Evolutionary conservation across 2,329 filamentous ascomycete species (phyloP).

Genomic region (Xylariaceae sp.): DNA sequence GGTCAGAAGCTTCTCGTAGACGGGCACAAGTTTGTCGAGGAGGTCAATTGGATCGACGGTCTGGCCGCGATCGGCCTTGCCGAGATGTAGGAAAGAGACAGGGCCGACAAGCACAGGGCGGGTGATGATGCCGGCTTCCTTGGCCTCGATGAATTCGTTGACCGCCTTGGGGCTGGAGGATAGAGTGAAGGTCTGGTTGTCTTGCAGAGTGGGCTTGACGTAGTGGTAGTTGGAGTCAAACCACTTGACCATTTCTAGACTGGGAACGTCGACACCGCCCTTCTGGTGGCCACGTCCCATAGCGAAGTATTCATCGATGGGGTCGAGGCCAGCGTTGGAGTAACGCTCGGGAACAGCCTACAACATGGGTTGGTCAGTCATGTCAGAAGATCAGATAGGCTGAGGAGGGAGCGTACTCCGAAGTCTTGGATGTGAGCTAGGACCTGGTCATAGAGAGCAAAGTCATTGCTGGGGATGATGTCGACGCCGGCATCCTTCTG

Average conservation of each 20-base stretch:
- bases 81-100: slow-evolving; percentile 94
- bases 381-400: slow-evolving; percentile 13
- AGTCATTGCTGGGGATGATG: slow-evolving; percentile 98
- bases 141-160: slow-evolving; percentile 90
- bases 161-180: slow-evolving; percentile 86
- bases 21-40: slow-evolving; percentile 84
- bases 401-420: slow-evolving; percentile 56
- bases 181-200: slow-evolving; percentile 95
- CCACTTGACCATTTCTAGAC: slow-evolving; percentile 99
- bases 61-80: slow-evolving; percentile 96
- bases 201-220: slow-evolving; percentile 96
- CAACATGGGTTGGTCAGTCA: neutral
- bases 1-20: slow-evolving; percentile 88
- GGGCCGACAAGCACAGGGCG: slow-evolving; percentile 93
- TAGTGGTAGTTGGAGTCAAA: slow-evolving; percentile 99
- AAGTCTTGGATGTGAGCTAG: slow-evolving; percentile 98
- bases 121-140: slow-evolving; percentile 89
- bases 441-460: slow-evolving; percentile 97
- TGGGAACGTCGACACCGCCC: slow-evolving; percentile 85
- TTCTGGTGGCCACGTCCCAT: slow-evolving; percentile 99
- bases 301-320: slow-evolving; percentile 96
- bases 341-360: slow-evolving; percentile 91
- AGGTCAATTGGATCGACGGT: slow-evolving; percentile 89
- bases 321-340: slow-evolving; percentile 79
- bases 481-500: slow-evolving; percentile 98